A percentile compares a stretch with the other conserved stretches of the same genome.
These are phyloP conservation scores for Colletotrichum kahawae DNA, from an alignment of 2,329 filamentous ascomycete genomes.

Conservation along the genomic window DNA sequence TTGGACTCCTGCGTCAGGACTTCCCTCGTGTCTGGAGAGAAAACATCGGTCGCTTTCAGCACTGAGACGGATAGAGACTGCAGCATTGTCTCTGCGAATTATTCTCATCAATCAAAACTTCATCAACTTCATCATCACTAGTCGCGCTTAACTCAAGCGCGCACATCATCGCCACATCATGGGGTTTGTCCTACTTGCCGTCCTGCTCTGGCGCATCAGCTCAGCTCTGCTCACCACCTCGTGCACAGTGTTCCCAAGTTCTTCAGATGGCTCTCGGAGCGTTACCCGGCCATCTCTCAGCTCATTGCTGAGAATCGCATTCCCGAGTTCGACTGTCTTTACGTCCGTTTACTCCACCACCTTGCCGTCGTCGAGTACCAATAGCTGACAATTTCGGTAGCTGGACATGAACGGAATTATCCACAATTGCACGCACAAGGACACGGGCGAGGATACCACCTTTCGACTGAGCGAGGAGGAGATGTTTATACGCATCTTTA, in stretches of 20 bases:
- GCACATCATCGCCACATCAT: constrained; percentile 27
- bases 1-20: constrained; percentile 14
- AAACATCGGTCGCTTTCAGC: background rate
- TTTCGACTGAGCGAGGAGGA: constrained; percentile 96
- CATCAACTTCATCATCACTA: background rate
- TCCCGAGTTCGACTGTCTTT: constrained; percentile 97
- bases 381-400: constrained; percentile 46
- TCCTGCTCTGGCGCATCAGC: background rate
- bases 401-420: constrained; percentile 99
- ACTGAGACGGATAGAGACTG: background rate
- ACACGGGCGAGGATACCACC: constrained; percentile 82
- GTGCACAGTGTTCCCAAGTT: constrained; percentile 76
- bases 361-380: constrained; percentile 31
- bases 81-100: background rate
- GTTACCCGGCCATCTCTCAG: constrained; percentile 98
- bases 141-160: constrained; percentile 10
- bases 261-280: constrained; percentile 99
- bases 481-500: constrained; percentile 99
- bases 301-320: constrained; percentile 98
- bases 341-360: constrained; percentile 56
- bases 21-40: constrained; percentile 14
- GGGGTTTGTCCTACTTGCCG: constrained; percentile 28
- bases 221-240: constrained; percentile 1
- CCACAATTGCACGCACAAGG: constrained; percentile 98
- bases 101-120: background rate